A percentile compares a stretch with the other conserved stretches of the same genome.
Conservation (phyloP, 768 basidiomycete genomes). For the Hortiboletus campestris region DNA sequence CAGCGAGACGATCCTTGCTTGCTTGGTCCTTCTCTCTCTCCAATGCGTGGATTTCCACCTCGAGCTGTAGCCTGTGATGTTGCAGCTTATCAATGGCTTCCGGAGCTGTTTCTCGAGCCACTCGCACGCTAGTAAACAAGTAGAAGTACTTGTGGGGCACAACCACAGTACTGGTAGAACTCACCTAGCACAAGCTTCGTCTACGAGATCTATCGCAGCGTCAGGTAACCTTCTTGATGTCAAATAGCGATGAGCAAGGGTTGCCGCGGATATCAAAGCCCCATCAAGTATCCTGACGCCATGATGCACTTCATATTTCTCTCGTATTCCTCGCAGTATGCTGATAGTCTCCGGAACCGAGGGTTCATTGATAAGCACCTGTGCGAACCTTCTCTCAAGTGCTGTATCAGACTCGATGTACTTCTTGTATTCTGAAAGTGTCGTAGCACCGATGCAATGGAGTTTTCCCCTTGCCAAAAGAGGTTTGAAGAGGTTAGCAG, state of each 20-base stretch:
- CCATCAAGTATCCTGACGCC: slow-evolving; percentile 88
- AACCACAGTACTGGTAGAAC: slow-evolving; percentile 15
- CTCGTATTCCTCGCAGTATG: slow-evolving; percentile 90
- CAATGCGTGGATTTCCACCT: slow-evolving; percentile 93
- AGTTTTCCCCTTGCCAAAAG: slow-evolving; percentile 82
- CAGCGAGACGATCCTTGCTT: slow-evolving; percentile 76
- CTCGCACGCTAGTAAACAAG: slow-evolving; percentile 60
- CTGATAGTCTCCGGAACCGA: slow-evolving; percentile 85
- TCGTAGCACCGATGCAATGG: slow-evolving; percentile 85
- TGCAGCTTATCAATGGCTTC: slow-evolving; percentile 92
- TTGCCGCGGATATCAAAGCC: slow-evolving; percentile 85
- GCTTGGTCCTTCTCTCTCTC: slow-evolving; percentile 89
- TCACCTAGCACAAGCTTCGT: slow-evolving; percentile 87
- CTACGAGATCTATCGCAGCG: slow-evolving; percentile 87
- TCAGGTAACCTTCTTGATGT: slow-evolving; percentile 79
- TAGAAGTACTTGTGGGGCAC: neutral
- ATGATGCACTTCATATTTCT: slow-evolving; percentile 92
- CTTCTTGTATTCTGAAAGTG: slow-evolving; percentile 87
- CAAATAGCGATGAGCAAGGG: slow-evolving; percentile 90
- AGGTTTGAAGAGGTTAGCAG: slow-evolving; percentile 90
- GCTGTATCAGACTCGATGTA: slow-evolving; percentile 93
- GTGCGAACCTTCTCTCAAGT: slow-evolving; percentile 88
- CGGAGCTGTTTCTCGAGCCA: slow-evolving; percentile 91
- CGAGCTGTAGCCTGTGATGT: slow-evolving; percentile 83
- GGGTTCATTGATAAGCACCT: slow-evolving; percentile 92